These are phyloP conservation scores for Chloris gayana DNA, from an alignment of 176 grass and related monocot species.

Conservation along the genomic window DNA sequence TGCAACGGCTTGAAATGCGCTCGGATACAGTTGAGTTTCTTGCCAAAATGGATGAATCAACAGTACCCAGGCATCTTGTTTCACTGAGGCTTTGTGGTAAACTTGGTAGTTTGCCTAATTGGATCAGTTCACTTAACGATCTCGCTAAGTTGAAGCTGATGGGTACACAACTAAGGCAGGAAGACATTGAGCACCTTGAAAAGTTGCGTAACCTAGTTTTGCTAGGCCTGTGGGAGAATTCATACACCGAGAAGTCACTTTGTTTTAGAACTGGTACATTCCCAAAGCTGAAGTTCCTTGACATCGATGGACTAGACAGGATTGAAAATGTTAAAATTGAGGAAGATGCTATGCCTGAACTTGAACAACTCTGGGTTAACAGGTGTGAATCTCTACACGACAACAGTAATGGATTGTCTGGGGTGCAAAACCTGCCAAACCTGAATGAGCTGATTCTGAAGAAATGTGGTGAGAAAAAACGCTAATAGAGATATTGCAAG, in stretches of 20 bases:
- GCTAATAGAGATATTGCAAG: constrained; percentile 21
- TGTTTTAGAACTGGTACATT: constrained; percentile 20
- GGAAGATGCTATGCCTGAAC: constrained; percentile 20
- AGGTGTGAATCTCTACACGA: neutral
- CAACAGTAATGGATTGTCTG: constrained; percentile 5
- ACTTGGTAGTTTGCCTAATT: constrained; percentile 25
- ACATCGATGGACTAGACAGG: neutral
- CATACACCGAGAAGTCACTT: constrained; percentile 14
- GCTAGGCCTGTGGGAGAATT: constrained; percentile 27
- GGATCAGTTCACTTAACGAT: constrained; percentile 38
- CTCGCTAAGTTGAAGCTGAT: constrained; percentile 35
- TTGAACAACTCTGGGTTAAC: constrained; percentile 41
- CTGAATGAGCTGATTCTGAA: constrained; percentile 37
- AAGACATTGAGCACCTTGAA: constrained; percentile 22
- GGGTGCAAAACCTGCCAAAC: constrained; percentile 3
- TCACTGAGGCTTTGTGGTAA: constrained; percentile 17
- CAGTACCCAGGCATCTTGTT: constrained; percentile 29
- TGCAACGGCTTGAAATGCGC: constrained; percentile 42
- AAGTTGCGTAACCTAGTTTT: constrained; percentile 20
- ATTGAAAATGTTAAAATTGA: constrained; percentile 2
- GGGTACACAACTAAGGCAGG: constrained; percentile 27
- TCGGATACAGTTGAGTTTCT: constrained; percentile 38
- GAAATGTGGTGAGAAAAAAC: constrained; percentile 31
- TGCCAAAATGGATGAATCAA: neutral
- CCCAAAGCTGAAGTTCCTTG: constrained; percentile 48